These are phyloP conservation scores for Yamadazyma takamatsuzukensis DNA, from an alignment of 805 yeast genomes.

Conservation along the genomic window DNA sequence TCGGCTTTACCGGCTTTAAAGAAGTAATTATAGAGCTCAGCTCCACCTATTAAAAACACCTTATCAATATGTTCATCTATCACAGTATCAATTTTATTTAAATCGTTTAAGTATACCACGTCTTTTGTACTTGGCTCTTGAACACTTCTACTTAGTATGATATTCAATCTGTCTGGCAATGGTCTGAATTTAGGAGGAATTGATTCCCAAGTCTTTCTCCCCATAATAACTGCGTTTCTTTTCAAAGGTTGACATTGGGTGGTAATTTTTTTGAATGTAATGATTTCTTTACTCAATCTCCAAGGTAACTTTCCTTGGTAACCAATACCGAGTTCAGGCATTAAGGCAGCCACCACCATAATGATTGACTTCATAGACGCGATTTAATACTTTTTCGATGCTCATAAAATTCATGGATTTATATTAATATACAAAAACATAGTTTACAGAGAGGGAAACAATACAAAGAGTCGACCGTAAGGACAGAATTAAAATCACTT, in stretches of 20 bases:
- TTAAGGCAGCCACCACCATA: slow-evolving; percentile 80
- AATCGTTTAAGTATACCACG: slow-evolving; percentile 26
- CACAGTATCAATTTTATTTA: slow-evolving; percentile 17
- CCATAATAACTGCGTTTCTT: slow-evolving; percentile 86
- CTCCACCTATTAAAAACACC: slow-evolving; percentile 89
- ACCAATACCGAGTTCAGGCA: slow-evolving; percentile 84
- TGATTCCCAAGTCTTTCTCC: slow-evolving; percentile 93
- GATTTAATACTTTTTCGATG: slow-evolving; percentile 2
- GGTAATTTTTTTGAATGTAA: slow-evolving; percentile 77
- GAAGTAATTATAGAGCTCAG: slow-evolving; percentile 70
- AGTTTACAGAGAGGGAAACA: slow-evolving; percentile 1
- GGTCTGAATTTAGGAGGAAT: slow-evolving; percentile 86
- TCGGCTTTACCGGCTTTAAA: slow-evolving; percentile 43
- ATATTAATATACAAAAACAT: no score
- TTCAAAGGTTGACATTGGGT: slow-evolving; percentile 28
- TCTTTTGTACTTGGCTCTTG: slow-evolving; percentile 16
- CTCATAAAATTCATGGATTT: no score
- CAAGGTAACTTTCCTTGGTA: slow-evolving; percentile 80
- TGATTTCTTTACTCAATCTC: slow-evolving; percentile 81
- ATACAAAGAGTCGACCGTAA: slow-evolving; percentile 2
- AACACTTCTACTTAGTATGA: slow-evolving; percentile 62
- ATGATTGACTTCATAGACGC: slow-evolving; percentile 19
- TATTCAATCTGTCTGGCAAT: slow-evolving; percentile 67
- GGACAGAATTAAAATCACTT: slow-evolving; percentile 3
- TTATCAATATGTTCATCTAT: slow-evolving; percentile 41